phyloP scores from a whole-genome alignment of 768 basidiomycete genomes.

The Piloderma croceum region DNA sequence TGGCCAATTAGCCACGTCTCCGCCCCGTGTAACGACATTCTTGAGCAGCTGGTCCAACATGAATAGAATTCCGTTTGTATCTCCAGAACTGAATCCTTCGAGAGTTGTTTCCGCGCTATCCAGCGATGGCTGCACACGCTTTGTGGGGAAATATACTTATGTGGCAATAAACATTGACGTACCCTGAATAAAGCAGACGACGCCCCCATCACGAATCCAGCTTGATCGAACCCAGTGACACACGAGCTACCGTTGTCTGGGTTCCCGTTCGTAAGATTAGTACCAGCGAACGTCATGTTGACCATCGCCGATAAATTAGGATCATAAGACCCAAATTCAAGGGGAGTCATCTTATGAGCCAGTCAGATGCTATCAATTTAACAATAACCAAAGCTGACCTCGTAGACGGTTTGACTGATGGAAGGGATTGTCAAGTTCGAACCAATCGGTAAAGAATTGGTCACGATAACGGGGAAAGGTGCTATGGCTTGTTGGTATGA shows the following conservation, averaged over 20 bases:
- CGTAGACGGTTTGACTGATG: constrained; percentile 48
- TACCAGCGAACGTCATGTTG: constrained; percentile 60
- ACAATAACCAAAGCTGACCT: constrained; percentile 34
- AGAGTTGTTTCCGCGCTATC: constrained; percentile 41
- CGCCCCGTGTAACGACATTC: constrained; percentile 44
- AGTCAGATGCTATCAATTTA: constrained; percentile 3
- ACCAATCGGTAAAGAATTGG: constrained; percentile 46
- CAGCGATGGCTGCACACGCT: constrained; percentile 39
- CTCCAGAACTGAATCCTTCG: constrained; percentile 29
- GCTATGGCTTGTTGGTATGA: constrained; percentile 43
- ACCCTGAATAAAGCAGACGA: constrained; percentile 47
- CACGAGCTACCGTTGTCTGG: constrained; percentile 54
- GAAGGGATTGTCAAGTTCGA: constrained; percentile 37
- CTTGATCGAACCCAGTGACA: constrained; percentile 70
- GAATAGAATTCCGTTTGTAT: constrained; percentile 39
- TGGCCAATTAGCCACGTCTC: constrained; percentile 68
- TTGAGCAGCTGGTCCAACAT: constrained; percentile 43
- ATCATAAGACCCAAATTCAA: constrained; percentile 72
- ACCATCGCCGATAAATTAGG: constrained; percentile 66
- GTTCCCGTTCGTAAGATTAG: constrained; percentile 51
- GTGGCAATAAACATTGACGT: neutral
- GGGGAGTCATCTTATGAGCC: constrained; percentile 44
- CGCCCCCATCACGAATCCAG: constrained; percentile 67
- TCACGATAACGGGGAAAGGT: constrained; percentile 65
- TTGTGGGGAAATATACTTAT: too few relatives aligned